Evolutionary conservation across 257 asterid species (phyloP), one percentile per base, ranked within the genome.

Genomic region (Lavandula angustifolia): DNA sequence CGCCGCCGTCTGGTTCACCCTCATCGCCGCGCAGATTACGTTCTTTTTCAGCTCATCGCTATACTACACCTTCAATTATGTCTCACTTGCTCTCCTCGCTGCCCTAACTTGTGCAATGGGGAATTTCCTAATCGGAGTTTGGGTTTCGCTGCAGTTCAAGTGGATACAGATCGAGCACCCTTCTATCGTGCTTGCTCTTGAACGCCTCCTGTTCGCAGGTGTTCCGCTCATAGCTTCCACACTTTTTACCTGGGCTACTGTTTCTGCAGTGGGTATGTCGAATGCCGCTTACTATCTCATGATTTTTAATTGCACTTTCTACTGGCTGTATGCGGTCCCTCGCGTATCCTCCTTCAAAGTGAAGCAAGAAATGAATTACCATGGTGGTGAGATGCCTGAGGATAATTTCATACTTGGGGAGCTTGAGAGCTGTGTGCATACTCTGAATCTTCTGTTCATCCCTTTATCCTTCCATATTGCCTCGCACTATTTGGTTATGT

Each of bases 161-260:
- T 94, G 98, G 98, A 76, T 94, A 70, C 99, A 87, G 54, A 88
- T 94, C 46, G 99, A 94, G 69, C 77, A 94, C 59, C 99, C 99
- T 3, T 71, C 96, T 1, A 88, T 94, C 29, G 98, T 90, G 43
- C 68, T 94, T 58, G 83, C 95, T n/a, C 84, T 94, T 35, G 99
- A 94, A 71, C 85, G 95, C 70, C 80, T 94, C 34, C 69, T 94
- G 56, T 94, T 94, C 61, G 96, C 99, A 41, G 86, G 88, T 68
- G 81, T 86, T 62, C 99, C 99, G 3, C 57, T 84, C 4, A 69
- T 86, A 2, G 91, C 92, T 8, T 83, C 96, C 7, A 67, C 85
- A 0, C 78, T 94, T 61, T 94, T 87, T 74, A 83, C 99, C 1
- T 94, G 99, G 99, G 99, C 97, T 14, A 83, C 96, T 14, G 96